phyloP scores from a whole-genome alignment of 2,329 filamentous ascomycete genomes.

The Coniochaeta ligniaria region DNA sequence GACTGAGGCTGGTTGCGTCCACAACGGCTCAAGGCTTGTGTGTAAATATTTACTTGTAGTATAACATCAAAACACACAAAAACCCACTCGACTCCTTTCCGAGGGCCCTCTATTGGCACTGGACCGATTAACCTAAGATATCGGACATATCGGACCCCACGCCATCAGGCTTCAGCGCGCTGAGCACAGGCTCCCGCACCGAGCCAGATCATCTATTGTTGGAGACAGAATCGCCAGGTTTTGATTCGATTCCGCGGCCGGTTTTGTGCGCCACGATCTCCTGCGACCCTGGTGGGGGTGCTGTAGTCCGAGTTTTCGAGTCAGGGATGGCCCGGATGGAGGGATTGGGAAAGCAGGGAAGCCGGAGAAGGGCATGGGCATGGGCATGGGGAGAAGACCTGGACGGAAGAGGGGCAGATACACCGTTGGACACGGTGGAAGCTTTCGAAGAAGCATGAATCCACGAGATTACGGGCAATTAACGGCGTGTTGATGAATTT shows the following conservation, averaged over 20 bases:
- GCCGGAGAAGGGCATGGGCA: neutral
- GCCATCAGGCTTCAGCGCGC: neutral
- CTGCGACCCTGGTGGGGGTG: neutral
- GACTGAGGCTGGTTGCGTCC: neutral
- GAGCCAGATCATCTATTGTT: neutral
- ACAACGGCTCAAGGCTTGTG: neutral
- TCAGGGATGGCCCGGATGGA: neutral
- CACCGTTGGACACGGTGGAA: neutral
- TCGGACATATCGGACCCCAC: neutral
- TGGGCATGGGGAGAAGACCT: neutral
- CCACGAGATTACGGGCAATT: neutral
- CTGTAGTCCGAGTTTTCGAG: neutral
- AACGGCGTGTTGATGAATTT: neutral
- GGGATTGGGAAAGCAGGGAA: neutral
- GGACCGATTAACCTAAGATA: neutral
- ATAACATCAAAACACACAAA: neutral
- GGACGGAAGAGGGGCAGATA: neutral
- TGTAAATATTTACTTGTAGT: neutral
- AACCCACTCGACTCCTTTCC: neutral
- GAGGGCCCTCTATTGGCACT: neutral
- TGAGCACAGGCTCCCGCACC: neutral
- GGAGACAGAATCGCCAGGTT: neutral
- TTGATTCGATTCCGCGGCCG: neutral
- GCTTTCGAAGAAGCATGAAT: neutral
- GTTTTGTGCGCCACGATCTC: neutral